phyloP scores from a whole-genome alignment of 805 yeast genomes.

The Myxozyma kluyveri region DNA sequence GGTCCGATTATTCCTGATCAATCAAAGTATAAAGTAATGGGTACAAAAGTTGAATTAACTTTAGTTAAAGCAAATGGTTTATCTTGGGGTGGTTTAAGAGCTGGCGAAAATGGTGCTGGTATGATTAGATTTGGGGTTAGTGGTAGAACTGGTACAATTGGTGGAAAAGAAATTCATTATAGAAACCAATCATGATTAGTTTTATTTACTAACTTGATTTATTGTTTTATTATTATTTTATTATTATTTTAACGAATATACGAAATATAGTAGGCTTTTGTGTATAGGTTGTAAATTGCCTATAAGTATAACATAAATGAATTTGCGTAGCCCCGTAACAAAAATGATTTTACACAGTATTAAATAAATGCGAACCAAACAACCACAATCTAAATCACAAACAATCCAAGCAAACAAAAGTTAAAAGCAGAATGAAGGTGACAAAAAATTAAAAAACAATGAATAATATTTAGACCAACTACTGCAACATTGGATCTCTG shows the following conservation, averaged over 20 bases:
- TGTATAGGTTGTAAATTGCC: neutral
- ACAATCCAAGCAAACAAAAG: neutral
- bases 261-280: neutral
- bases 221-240: neutral
- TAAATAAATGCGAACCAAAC: neutral
- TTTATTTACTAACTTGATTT: neutral
- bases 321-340: neutral
- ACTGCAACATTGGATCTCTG: conserved; percentile 65
- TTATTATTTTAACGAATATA: no score
- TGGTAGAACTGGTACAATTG: conserved; percentile 33
- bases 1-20: conserved; percentile 32
- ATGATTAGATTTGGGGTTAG: conserved; percentile 33
- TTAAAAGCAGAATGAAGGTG: neutral
- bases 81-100: conserved; percentile 32
- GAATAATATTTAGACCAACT: conserved; percentile 6
- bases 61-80: conserved; percentile 28
- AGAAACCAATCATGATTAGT: conserved; percentile 21
- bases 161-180: conserved; percentile 30
- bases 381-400: neutral
- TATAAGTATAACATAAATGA: neutral
- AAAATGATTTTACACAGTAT: neutral
- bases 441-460: neutral
- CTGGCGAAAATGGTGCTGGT: conserved; percentile 33
- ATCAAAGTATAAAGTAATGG: conserved; percentile 30
- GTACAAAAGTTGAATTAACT: conserved; percentile 32